phyloP scores from a whole-genome alignment of 2,329 filamentous ascomycete species.

The Nectriaceae sp. region DNA sequence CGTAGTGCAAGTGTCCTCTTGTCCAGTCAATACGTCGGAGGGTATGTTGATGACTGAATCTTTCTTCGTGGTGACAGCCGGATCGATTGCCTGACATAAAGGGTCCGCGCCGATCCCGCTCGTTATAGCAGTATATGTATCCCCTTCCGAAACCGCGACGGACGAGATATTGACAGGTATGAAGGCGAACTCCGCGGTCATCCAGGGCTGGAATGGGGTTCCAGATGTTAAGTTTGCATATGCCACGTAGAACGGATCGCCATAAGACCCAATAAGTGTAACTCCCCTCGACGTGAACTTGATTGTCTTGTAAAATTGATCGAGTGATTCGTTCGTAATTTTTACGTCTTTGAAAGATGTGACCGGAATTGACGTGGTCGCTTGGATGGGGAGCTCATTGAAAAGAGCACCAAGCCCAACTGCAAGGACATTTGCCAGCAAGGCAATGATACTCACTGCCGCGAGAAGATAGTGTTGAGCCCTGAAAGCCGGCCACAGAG shows the following conservation, averaged over 20 bases:
- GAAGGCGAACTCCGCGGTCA: slow-evolving; percentile 2
- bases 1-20: too few relatives aligned
- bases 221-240: slow-evolving; percentile 1
- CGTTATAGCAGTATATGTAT: neutral
- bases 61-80: too few relatives aligned
- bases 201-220: slow-evolving; percentile 1
- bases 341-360: neutral
- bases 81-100: neutral
- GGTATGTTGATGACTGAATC: too few relatives aligned
- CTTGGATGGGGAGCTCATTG: neutral
- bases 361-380: neutral
- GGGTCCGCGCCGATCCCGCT: slow-evolving; percentile 1
- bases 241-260: neutral
- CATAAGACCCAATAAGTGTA: neutral
- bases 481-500: neutral
- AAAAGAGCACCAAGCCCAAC: slow-evolving; percentile 7
- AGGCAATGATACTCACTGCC: neutral
- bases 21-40: too few relatives aligned
- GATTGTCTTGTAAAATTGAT: neutral
- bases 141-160: neutral
- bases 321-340: neutral
- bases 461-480: neutral
- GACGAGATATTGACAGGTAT: neutral
- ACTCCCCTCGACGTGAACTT: neutral
- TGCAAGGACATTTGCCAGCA: slow-evolving; percentile 4